Conservation (phyloP, 306 rosid species). For the Trifolium subterraneum region DNA sequence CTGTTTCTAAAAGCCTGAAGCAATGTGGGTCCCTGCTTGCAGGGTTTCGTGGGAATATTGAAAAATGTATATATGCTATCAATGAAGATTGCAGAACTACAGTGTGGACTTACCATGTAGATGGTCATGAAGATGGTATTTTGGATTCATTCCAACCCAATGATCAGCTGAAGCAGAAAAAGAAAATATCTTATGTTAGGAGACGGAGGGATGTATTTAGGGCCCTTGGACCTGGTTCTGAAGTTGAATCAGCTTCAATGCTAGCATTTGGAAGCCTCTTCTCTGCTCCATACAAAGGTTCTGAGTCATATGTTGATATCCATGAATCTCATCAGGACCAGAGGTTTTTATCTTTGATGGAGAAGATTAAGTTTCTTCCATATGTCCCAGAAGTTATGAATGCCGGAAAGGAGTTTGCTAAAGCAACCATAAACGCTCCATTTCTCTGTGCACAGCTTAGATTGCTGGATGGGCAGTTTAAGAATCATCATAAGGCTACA, state of each 20-base stretch:
- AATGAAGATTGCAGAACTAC: conserved; percentile 83
- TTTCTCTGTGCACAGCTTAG: conserved; percentile 90
- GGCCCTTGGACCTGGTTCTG: conserved; percentile 77
- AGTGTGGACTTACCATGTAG: conserved; percentile 79
- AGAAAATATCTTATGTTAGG: conserved; percentile 72
- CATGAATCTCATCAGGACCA: conserved; percentile 62
- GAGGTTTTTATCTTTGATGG: conserved; percentile 58
- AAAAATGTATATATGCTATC: conserved; percentile 70
- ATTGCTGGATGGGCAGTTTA: conserved; percentile 89
- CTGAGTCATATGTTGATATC: conserved; percentile 68
- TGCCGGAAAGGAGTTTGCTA: conserved; percentile 64
- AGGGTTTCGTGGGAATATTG: conserved; percentile 56
- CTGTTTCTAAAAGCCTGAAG: conserved; percentile 54
- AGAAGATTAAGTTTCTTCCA: conserved; percentile 64
- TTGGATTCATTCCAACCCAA: conserved; percentile 85
- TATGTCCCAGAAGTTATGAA: conserved; percentile 69
- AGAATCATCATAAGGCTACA: conserved; percentile 83
- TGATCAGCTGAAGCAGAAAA: conserved; percentile 74
- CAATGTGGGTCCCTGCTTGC: conserved; percentile 69
- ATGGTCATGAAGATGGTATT: conserved; percentile 59
- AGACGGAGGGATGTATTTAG: conserved; percentile 62
- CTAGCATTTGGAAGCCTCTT: conserved; percentile 96
- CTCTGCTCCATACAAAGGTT: conserved; percentile 75
- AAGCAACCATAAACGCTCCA: conserved; percentile 60
- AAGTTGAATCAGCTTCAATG: conserved; percentile 66